These are phyloP conservation scores for Calycina marina DNA, from an alignment of 2,329 filamentous ascomycete species.

Conservation along the genomic window DNA sequence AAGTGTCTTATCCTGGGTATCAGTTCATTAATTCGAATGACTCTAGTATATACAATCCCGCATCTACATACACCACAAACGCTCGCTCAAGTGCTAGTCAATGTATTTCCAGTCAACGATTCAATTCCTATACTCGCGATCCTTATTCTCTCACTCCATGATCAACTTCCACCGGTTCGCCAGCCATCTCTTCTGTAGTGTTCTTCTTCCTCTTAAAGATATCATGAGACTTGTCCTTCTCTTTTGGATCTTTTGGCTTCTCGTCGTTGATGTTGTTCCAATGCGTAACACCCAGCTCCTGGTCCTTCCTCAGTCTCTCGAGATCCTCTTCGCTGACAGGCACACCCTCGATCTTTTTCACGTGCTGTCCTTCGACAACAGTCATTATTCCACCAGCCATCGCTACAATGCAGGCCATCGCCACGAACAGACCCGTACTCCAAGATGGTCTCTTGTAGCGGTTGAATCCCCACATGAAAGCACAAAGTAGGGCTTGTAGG, in stretches of 20 bases:
- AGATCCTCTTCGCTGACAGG: constrained; percentile 11
- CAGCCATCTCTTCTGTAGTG: background rate
- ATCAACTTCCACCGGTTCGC: background rate
- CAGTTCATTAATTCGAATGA: too few relatives aligned
- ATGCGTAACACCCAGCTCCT: constrained; percentile 31
- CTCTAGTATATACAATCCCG: too few relatives aligned
- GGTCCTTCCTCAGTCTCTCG: background rate
- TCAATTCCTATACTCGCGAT: too few relatives aligned
- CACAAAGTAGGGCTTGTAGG: constrained; percentile 57
- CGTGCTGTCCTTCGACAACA: constrained; percentile 55
- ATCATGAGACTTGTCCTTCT: constrained; percentile 1
- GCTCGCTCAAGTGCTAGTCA: too few relatives aligned
- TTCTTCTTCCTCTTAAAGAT: background rate
- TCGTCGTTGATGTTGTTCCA: constrained; percentile 42
- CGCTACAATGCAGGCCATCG: constrained; percentile 54
- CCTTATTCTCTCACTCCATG: too few relatives aligned
- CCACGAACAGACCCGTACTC: constrained; percentile 69
- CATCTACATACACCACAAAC: too few relatives aligned
- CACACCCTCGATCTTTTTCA: constrained; percentile 60
- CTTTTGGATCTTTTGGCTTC: constrained; percentile 30
- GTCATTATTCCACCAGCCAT: constrained; percentile 54
- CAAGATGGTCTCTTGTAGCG: constrained; percentile 61
- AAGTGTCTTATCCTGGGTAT: too few relatives aligned
- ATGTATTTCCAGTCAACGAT: too few relatives aligned
- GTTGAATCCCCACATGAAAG: constrained; percentile 74